Conservation (phyloP, 2,329 filamentous ascomycete genomes). For the Myriosclerotinia duriaeana region DNA sequence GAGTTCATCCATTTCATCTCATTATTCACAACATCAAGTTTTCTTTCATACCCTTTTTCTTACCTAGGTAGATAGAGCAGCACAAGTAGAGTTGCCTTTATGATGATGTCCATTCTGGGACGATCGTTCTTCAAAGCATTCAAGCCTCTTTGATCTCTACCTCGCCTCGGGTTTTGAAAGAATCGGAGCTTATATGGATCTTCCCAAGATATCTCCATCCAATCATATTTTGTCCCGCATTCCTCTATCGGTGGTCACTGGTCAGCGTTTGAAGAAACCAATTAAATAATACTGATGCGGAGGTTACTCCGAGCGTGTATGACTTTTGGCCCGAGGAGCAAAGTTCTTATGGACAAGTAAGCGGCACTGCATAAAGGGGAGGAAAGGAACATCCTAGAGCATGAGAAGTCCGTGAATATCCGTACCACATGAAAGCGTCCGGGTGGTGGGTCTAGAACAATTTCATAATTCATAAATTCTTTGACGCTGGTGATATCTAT, state of each 20-base stretch:
- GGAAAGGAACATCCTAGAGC: background rate
- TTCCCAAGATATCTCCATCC: background rate
- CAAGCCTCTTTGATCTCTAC: background rate
- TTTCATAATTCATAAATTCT: background rate
- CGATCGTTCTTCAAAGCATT: background rate
- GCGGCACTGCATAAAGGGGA: background rate
- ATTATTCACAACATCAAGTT: background rate
- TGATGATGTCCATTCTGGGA: background rate
- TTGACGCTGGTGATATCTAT: constrained; percentile 5
- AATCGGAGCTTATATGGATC: constrained; percentile 1
- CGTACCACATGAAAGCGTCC: background rate
- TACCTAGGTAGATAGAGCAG: background rate
- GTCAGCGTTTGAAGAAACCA: background rate
- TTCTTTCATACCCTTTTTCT: background rate
- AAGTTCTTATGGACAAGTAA: background rate
- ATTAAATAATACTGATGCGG: background rate
- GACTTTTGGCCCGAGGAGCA: background rate
- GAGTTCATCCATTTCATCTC: background rate
- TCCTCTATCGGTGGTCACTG: background rate
- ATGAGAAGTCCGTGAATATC: background rate
- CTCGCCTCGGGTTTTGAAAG: background rate
- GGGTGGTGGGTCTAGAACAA: background rate
- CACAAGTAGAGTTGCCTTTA: background rate
- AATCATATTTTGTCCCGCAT: constrained; percentile 7
- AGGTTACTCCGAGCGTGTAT: constrained; percentile 1